Evolutionary conservation across 108 stramenopile genomes (phyloP).

Genomic region (Pseudonitzschia multiseries): DNA sequence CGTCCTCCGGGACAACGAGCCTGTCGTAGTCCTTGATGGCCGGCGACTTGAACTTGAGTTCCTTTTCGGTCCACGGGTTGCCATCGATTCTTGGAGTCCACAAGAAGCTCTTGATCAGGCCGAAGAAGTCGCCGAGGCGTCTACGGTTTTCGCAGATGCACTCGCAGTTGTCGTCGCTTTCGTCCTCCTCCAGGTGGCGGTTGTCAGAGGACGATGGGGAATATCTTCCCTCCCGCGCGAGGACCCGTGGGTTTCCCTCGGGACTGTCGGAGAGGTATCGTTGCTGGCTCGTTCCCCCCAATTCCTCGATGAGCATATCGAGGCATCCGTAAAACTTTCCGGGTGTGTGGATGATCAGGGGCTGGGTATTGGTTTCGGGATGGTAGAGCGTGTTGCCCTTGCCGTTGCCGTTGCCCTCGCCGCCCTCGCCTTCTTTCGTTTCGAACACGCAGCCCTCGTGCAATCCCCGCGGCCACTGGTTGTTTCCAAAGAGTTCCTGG

Average conservation of each 20-base stretch:
- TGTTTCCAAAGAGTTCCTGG: slow-evolving; percentile 24
- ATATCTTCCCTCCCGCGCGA: background rate
- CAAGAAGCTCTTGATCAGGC: background rate
- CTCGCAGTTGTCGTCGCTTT: background rate
- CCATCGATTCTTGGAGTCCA: background rate
- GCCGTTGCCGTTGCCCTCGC: no score
- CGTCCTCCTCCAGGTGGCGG: background rate
- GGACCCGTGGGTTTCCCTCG: slow-evolving; percentile 2
- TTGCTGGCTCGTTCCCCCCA: slow-evolving; percentile 26
- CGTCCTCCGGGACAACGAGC: background rate
- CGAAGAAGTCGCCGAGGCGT: background rate
- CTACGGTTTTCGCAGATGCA: background rate
- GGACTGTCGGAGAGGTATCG: slow-evolving; percentile 11
- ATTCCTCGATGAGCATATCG: slow-evolving; percentile 20
- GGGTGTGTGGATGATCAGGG: slow-evolving; percentile 25
- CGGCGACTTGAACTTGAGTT: background rate
- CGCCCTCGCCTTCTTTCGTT: background rate
- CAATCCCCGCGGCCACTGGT: slow-evolving; percentile 24
- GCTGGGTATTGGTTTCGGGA: background rate
- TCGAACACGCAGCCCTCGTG: slow-evolving; percentile 23
- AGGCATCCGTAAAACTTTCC: slow-evolving; percentile 33
- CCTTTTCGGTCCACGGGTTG: background rate
- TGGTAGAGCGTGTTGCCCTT: background rate
- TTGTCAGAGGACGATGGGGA: background rate
- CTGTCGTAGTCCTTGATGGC: background rate